These are phyloP conservation scores for Phytophthora idaei DNA, from an alignment of 352 stramenopile species.

Conservation along the genomic window DNA sequence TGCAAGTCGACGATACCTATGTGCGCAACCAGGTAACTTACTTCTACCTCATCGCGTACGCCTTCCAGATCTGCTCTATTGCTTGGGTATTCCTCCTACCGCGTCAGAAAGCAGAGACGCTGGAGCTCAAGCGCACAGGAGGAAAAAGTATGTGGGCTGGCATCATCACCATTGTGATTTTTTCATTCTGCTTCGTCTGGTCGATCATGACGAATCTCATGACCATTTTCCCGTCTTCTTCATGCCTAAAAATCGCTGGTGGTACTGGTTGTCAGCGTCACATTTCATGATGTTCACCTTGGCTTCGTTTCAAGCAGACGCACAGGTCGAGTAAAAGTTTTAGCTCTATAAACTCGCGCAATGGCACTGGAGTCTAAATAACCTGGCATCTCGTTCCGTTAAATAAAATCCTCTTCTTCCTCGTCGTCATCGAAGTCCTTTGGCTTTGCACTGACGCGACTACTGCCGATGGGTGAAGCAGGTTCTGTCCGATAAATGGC, in stretches of 20 bases:
- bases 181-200: slow-evolving; percentile 53
- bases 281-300: neutral
- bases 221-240: slow-evolving; percentile 45
- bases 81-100: slow-evolving; percentile 46
- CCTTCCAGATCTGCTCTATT: slow-evolving; percentile 46
- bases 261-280: slow-evolving; percentile 37
- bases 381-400: slow-evolving; percentile 25
- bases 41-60: slow-evolving; percentile 48
- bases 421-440: slow-evolving; percentile 55
- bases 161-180: slow-evolving; percentile 42
- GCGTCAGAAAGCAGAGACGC: slow-evolving; percentile 45
- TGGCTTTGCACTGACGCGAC: slow-evolving; percentile 20
- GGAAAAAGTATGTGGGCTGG: slow-evolving; percentile 43
- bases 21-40: slow-evolving; percentile 44
- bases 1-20: slow-evolving; percentile 36
- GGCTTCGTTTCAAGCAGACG: neutral
- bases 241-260: slow-evolving; percentile 47
- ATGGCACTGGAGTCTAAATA: slow-evolving; percentile 29
- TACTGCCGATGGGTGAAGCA: slow-evolving; percentile 26
- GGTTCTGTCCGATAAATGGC: slow-evolving; percentile 30
- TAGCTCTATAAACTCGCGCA: slow-evolving; percentile 28
- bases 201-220: slow-evolving; percentile 59
- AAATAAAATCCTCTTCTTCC: slow-evolving; percentile 75
- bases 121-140: slow-evolving; percentile 46
- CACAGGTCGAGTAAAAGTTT: slow-evolving; percentile 3